These are phyloP conservation scores for Harrya chromipes DNA, from an alignment of 768 basidiomycete genomes.

Conservation along the genomic window DNA sequence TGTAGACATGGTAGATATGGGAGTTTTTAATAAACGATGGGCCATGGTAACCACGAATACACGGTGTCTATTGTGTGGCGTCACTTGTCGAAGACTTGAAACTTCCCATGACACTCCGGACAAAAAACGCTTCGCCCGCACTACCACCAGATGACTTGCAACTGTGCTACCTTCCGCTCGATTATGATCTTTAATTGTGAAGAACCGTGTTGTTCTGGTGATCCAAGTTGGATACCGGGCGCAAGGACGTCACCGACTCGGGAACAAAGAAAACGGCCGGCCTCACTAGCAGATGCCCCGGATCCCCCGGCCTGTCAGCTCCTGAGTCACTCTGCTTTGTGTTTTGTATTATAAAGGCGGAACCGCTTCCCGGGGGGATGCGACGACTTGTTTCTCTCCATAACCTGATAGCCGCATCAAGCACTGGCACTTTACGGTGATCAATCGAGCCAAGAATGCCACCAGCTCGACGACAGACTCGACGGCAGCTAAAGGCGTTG, in stretches of 20 bases:
- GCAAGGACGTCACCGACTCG: background rate
- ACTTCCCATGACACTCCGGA: background rate
- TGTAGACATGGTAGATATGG: too few relatives aligned
- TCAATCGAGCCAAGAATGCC: slow-evolving; percentile 17
- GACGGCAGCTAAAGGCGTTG: slow-evolving; percentile 13
- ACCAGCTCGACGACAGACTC: slow-evolving; percentile 15
- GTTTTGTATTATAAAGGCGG: slow-evolving; percentile 11
- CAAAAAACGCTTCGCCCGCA: slow-evolving; percentile 3
- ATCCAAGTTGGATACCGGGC: slow-evolving; percentile 1
- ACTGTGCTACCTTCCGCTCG: too few relatives aligned
- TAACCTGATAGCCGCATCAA: background rate
- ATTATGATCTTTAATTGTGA: background rate
- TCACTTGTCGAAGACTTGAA: too few relatives aligned
- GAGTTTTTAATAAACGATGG: too few relatives aligned
- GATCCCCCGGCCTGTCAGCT: background rate
- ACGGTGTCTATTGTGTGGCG: too few relatives aligned
- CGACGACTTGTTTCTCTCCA: background rate
- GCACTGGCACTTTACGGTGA: too few relatives aligned
- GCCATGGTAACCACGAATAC: too few relatives aligned
- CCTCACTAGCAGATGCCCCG: background rate
- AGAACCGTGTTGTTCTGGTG: slow-evolving; percentile 10
- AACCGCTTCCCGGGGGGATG: background rate
- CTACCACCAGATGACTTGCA: background rate
- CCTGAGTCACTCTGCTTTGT: background rate
- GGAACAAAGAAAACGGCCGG: slow-evolving; percentile 4